These are phyloP conservation scores for Pseudopyrenochaeta lycopersici DNA, from an alignment of 2,329 filamentous ascomycete species.

Conservation along the genomic window DNA sequence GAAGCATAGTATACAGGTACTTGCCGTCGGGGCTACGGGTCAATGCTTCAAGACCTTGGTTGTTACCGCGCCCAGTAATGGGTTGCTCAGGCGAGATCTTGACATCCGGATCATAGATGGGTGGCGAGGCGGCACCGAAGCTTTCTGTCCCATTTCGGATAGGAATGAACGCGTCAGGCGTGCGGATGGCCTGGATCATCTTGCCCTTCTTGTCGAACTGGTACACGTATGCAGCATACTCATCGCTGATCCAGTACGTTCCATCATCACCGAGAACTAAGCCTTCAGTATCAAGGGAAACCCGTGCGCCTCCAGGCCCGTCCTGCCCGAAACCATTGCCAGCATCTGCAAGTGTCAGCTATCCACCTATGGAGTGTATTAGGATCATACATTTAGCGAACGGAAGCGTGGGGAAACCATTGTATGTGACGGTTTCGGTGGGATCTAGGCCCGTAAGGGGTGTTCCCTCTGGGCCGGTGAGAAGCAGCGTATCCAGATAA, in stretches of 20 bases:
- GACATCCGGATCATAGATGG: constrained; percentile 64
- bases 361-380: not conserved
- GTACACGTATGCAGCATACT: constrained; percentile 73
- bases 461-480: constrained; percentile 69
- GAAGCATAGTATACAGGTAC: constrained; percentile 70
- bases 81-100: constrained; percentile 65
- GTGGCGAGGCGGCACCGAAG: constrained; percentile 72
- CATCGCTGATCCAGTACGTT: constrained; percentile 73
- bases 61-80: constrained; percentile 71
- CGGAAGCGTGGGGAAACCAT: constrained; percentile 70
- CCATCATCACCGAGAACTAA: constrained; percentile 68
- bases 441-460: constrained; percentile 60
- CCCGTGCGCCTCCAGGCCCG: constrained; percentile 66
- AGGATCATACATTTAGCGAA: constrained; percentile 61
- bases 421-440: constrained; percentile 53
- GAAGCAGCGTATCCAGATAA: constrained; percentile 71
- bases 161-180: constrained; percentile 71
- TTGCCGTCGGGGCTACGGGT: constrained; percentile 70
- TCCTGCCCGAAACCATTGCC: constrained; percentile 73
- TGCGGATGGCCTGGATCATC: constrained; percentile 71
- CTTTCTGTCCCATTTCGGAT: constrained; percentile 67
- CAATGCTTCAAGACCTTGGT: constrained; percentile 78
- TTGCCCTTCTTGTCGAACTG: constrained; percentile 66
- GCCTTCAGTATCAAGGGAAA: constrained; percentile 73
- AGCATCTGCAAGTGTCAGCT: constrained; percentile 46